These are phyloP conservation scores for Chromosphaera perkinsii DNA, from an alignment of 208 protist genomes.

Conservation along the genomic window DNA sequence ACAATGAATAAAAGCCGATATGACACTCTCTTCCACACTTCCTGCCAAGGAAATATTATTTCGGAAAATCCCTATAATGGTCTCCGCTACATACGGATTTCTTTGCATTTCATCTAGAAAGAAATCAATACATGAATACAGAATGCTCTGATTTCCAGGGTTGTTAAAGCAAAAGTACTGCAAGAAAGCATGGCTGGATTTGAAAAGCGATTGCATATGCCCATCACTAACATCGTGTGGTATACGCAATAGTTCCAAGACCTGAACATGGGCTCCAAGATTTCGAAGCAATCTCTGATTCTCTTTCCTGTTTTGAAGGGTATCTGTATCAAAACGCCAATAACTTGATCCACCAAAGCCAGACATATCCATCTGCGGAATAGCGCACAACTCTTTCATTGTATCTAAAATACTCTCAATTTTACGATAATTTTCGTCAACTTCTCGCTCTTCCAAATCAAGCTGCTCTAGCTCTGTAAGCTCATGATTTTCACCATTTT, in stretches of 20 bases:
- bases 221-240: constrained; percentile 6
- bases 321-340: no score
- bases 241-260: constrained; percentile 31
- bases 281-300: constrained; percentile 39
- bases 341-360: no score
- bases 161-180: constrained; percentile 35
- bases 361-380: no score
- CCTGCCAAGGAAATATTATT: neutral
- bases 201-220: constrained; percentile 3
- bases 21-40: neutral
- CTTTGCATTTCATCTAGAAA: constrained; percentile 30
- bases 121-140: constrained; percentile 20
- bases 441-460: no score
- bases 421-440: no score
- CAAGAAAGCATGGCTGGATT: constrained; percentile 25
- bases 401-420: no score
- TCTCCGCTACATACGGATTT: neutral
- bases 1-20: neutral
- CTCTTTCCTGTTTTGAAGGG: no score
- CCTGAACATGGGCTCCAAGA: constrained; percentile 28
- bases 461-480: no score
- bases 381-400: no score
- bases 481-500: no score
- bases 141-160: constrained; percentile 20
- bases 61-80: neutral